A percentile compares a stretch with the other conserved stretches of the same genome.
phyloP scores from a whole-genome alignment of 495 filamentous ascomycete genomes.

The Hypoxylon cercidicola region DNA sequence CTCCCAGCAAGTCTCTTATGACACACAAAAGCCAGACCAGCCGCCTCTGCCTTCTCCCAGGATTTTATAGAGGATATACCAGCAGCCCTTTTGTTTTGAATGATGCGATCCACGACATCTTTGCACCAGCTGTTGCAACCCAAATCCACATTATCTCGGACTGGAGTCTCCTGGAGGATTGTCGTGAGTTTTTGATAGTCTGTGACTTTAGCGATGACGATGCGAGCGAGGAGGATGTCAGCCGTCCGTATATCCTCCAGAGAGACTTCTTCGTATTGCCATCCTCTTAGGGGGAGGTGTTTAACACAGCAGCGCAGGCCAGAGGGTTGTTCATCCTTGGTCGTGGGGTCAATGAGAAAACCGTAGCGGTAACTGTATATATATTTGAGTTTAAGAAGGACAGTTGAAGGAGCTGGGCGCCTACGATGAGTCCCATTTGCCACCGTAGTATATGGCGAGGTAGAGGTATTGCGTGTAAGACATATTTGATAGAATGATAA shows the following conservation, averaged over 20 bases:
- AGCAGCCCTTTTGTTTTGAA: constrained; percentile 46
- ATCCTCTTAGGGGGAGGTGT: constrained; percentile 14
- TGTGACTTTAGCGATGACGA: constrained; percentile 57
- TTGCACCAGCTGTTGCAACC: constrained; percentile 57
- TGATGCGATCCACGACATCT: constrained; percentile 50
- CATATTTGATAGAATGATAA: too few species aligned
- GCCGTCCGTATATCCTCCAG: constrained; percentile 40
- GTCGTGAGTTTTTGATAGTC: constrained; percentile 44
- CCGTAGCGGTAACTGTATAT: too few species aligned
- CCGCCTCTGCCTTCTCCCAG: constrained; percentile 46
- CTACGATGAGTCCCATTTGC: too few species aligned
- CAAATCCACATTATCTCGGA: constrained; percentile 50
- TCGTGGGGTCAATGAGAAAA: constrained; percentile 55
- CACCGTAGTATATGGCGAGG: too few species aligned
- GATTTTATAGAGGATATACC: constrained; percentile 47
- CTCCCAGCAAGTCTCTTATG: constrained; percentile 43
- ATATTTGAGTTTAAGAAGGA: too few species aligned
- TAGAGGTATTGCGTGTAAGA: too few species aligned
- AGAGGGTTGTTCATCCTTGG: constrained; percentile 30
- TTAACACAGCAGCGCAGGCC: constrained; percentile 52
- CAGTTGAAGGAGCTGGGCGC: too few species aligned
- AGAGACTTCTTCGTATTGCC: constrained; percentile 49
- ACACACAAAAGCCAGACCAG: constrained; percentile 45
- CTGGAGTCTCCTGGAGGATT: constrained; percentile 48
- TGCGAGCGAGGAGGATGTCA: constrained; percentile 54